Percentiles rank a stretch among this genome's conserved stretches.
Conservation (phyloP, 1,284 basidiomycete genomes). For the Cutaneotrichosporon mucoides region DNA sequence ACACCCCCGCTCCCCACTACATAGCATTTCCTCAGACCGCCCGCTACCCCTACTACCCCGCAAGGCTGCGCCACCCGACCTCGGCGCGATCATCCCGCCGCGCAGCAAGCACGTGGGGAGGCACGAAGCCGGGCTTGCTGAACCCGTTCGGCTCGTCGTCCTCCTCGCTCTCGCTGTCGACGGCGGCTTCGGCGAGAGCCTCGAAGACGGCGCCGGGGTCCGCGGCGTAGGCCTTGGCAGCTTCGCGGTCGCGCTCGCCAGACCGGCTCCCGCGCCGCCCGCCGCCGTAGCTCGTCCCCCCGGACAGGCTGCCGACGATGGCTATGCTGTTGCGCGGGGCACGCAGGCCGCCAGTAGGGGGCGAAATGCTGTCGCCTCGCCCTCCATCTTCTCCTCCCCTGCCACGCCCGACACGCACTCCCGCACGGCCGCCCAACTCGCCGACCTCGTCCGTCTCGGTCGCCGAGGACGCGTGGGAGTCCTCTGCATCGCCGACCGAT, state of each 20-base stretch:
- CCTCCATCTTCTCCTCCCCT: neutral
- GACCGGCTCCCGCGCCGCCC: slow-evolving; percentile 19
- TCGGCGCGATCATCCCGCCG: slow-evolving; percentile 21
- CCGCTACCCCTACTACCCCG: no score
- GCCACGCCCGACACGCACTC: no score
- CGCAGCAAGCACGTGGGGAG: slow-evolving; percentile 39
- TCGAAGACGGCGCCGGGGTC: slow-evolving; percentile 44
- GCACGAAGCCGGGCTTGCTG: slow-evolving; percentile 28
- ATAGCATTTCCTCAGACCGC: no score
- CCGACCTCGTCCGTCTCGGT: no score
- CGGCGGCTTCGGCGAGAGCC: slow-evolving; percentile 28
- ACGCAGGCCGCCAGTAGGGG: neutral
- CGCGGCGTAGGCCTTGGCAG: slow-evolving; percentile 26
- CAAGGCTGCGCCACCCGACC: slow-evolving; percentile 37
- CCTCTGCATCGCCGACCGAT: no score
- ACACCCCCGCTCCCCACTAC: no score
- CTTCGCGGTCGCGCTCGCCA: slow-evolving; percentile 34
- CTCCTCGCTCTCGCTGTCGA: slow-evolving; percentile 15
- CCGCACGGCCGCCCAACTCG: no score
- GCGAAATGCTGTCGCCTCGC: neutral
- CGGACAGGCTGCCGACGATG: neutral
- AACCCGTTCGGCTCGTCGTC: slow-evolving; percentile 18
- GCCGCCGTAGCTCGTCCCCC: slow-evolving; percentile 1
- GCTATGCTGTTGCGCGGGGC: neutral
- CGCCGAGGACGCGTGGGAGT: no score